Evolutionary conservation across 768 basidiomycete genomes (phyloP).

Genomic region (Tephrocybe sp.): DNA sequence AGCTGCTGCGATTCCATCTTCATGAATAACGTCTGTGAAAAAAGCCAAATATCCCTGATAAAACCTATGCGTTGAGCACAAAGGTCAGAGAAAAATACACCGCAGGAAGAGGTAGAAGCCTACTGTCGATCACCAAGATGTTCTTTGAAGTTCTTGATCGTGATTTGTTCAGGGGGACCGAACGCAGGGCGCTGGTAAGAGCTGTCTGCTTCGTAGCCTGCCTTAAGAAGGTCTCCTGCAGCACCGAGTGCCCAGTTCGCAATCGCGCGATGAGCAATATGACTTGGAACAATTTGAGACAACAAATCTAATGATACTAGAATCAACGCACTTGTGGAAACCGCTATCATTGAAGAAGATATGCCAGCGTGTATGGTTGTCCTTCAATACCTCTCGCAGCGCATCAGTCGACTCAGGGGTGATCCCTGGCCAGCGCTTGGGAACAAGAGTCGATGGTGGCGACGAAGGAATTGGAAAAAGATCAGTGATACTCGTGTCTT

Average conservation of each 20-base stretch:
- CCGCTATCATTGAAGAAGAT: slow-evolving; percentile 48
- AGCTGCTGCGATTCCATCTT: slow-evolving; percentile 37
- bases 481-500: slow-evolving; percentile 2
- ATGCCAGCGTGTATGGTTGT: slow-evolving; percentile 49
- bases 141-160: slow-evolving; percentile 45
- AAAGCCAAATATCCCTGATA: slow-evolving; percentile 53
- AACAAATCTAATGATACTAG: neutral
- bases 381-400: slow-evolving; percentile 38
- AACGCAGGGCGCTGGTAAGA: slow-evolving; percentile 37
- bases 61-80: slow-evolving; percentile 40
- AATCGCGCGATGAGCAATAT: slow-evolving; percentile 28
- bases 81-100: neutral
- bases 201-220: slow-evolving; percentile 34
- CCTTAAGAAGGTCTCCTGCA: slow-evolving; percentile 30
- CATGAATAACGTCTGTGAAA: slow-evolving; percentile 40
- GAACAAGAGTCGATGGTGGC: slow-evolving; percentile 26
- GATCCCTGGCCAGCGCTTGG: slow-evolving; percentile 32
- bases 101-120: slow-evolving; percentile 12
- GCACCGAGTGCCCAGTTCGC: slow-evolving; percentile 31
- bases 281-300: slow-evolving; percentile 15
- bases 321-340: slow-evolving; percentile 52
- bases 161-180: slow-evolving; percentile 45
- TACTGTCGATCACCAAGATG: slow-evolving; percentile 59
- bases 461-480: slow-evolving; percentile 34
- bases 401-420: slow-evolving; percentile 33